phyloP scores from a whole-genome alignment of 192 early-diverging fungal genomes.

The Backusella australiensis region DNA sequence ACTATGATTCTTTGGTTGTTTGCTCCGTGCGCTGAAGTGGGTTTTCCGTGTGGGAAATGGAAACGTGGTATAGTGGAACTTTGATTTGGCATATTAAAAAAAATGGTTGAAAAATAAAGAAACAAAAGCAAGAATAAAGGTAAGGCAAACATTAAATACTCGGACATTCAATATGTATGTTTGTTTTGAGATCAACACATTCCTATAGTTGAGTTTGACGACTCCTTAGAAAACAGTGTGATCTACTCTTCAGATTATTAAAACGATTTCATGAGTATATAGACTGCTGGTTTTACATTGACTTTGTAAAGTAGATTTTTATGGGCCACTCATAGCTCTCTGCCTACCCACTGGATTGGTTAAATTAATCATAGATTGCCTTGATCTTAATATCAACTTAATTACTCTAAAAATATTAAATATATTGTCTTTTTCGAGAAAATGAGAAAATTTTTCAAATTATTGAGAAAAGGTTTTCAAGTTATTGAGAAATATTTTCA shows the following conservation, averaged over 20 bases:
- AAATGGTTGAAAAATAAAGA: background rate
- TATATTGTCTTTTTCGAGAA: no score
- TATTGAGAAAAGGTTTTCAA: no score
- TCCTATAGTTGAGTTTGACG: background rate
- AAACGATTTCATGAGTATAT: background rate
- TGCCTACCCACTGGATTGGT: no score
- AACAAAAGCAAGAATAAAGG: background rate
- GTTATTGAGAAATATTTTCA: no score
- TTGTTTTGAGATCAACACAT: constrained; percentile 10
- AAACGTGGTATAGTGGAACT: constrained; percentile 4
- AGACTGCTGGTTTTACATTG: no score
- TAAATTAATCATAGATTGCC: no score
- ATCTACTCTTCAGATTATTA: no score
- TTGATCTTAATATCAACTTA: no score
- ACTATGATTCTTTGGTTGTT: background rate
- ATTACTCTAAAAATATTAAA: no score
- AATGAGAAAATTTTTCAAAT: no score
- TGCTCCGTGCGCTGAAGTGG: background rate
- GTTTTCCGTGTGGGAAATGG: constrained; percentile 12
- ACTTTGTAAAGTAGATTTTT: no score
- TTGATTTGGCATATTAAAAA: background rate
- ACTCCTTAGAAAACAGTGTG: constrained; percentile 4
- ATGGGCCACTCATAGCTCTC: no score
- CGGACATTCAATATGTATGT: background rate
- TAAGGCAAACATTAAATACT: background rate